Percentiles rank a stretch among this genome's conserved stretches.
phyloP scores from a whole-genome alignment of 805 yeast species.

The Blastobotrys muscicola region DNA sequence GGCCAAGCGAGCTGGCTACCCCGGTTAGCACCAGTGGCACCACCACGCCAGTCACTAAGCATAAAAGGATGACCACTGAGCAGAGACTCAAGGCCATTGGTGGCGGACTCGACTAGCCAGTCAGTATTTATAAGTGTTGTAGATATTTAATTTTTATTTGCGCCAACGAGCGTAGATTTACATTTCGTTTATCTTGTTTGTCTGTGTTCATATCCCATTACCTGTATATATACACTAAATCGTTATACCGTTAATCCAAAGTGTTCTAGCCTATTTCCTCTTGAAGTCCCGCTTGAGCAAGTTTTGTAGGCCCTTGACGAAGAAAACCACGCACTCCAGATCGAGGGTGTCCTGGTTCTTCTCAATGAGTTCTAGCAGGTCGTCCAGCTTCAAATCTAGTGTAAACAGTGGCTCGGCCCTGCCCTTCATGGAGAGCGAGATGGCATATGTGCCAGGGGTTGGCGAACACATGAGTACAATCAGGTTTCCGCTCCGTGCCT shows the following conservation, averaged over 20 bases:
- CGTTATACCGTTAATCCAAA: background rate
- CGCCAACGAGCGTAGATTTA: background rate
- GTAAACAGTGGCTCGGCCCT: conserved; percentile 24
- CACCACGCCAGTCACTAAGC: conserved; percentile 12
- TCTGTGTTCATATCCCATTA: background rate
- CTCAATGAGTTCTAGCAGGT: conserved; percentile 24
- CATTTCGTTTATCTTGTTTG: background rate
- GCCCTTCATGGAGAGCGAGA: conserved; percentile 25
- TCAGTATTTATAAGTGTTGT: background rate
- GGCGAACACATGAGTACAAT: conserved; percentile 23
- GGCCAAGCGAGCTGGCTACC: conserved; percentile 9
- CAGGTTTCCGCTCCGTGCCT: conserved; percentile 16
- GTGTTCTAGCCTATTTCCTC: conserved; percentile 3
- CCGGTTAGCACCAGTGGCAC: conserved; percentile 11
- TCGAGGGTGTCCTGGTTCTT: conserved; percentile 19
- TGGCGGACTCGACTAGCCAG: background rate
- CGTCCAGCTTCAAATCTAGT: conserved; percentile 27
- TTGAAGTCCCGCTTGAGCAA: conserved; percentile 22
- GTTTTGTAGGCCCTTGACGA: conserved; percentile 17
- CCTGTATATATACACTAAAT: background rate
- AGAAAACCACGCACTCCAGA: conserved; percentile 23
- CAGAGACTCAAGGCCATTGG: conserved; percentile 12
- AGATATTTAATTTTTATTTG: background rate
- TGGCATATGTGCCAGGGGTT: conserved; percentile 24
- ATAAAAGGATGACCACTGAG: conserved; percentile 9